Evolutionary conservation across 805 yeast species (phyloP), one percentile per base, ranked within the genome.

Genomic region (Metschnikowia shivogae): DNA sequence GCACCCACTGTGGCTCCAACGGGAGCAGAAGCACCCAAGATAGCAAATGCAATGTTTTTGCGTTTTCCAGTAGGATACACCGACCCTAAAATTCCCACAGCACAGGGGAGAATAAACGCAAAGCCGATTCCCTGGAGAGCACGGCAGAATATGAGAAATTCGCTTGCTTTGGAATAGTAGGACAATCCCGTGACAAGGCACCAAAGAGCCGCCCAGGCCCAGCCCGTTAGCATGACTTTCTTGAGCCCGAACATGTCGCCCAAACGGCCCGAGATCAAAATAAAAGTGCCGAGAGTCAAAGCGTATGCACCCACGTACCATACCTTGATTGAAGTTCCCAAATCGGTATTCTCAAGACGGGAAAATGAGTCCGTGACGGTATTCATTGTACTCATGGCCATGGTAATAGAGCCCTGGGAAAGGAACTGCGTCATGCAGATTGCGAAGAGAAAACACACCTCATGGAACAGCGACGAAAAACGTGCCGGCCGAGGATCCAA

Each of bases 261-360:
- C 37, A 84, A 57, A 40, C 82, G 72, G 7, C 93, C 93, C 31
- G 84, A 75, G 4, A 81, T 67, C 31, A 86, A 61, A 41, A 86
- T 84, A 49, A 85, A 80, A 0, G 92, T 82, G 10, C 92, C 92
- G 5, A 84, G 78, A 0, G 88, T 79, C 44, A 86, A 63, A 0
- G 88, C 81, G 58, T 78, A 84, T 0, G 87, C 76, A 1, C 89
- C 89, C 71, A 81, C 73, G 57, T 80, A 78, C 93, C 95, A 51
- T 20, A 50, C 43, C 27, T 47, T 48, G 26, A 46, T 43, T 12
- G 50, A 41, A 27, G 34, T 19, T 6, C 42, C 46, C 34, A 49
- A 34, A 4, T 17, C 19, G 7, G 43, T 24, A 13, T 46, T 42
- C 13, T 43, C 42, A 13, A 44, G 26, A n/a, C 27, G 42, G 4